Conservation (phyloP, 176 grass and related monocot genomes). For the barley (Hordeum vulgare) region MorexV3_pseudomolecules_assembly NC_058519.1:573420341-573420840, state of each 20-base stretch:
- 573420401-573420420: not conserved
- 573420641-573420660: not conserved
- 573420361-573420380: not conserved
- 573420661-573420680: too few species aligned
- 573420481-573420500: too few species aligned
- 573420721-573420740: not conserved
- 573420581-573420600: too few species aligned
- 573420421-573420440: not conserved
- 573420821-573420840: not conserved
- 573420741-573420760: not conserved
- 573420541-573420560: too few species aligned
- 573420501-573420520: not conserved
- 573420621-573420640: not conserved
- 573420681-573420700: too few species aligned
- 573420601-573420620: too few species aligned
- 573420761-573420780: not conserved
- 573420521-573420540: not conserved
- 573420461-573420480: too few species aligned
- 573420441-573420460: constrained; percentile 8
- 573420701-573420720: not conserved
- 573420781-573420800: not conserved
- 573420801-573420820: not conserved
- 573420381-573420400: not conserved
- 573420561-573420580: too few species aligned
- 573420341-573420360: not conserved